A percentile compares a stretch with the other conserved stretches of the same genome.
Evolutionary conservation across 1,139 yeast genomes (phyloP).

Genomic region (Nadsonia starkeyi-henricii): DNA sequence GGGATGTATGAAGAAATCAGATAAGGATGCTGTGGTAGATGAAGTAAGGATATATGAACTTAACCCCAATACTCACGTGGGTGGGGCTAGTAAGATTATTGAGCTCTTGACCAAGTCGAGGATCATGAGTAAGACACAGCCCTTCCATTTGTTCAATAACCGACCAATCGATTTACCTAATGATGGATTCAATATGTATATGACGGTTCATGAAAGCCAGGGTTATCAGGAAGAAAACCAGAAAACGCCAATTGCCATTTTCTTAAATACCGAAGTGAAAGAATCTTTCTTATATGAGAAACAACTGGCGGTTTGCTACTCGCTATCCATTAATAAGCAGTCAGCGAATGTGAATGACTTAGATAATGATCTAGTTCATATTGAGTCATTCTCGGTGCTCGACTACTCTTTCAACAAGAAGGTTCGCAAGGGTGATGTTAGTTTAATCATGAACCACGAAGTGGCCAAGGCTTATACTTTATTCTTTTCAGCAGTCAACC

Average conservation of each 20-base stretch:
- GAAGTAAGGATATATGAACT: constrained; percentile 3
- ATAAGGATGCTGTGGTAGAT: constrained; percentile 3
- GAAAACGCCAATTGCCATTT: constrained; percentile 43
- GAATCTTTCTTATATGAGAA: constrained; percentile 32
- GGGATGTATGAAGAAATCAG: constrained; percentile 1
- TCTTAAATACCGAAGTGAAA: constrained; percentile 39
- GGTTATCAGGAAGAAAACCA: constrained; percentile 42
- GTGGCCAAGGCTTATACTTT: constrained; percentile 22
- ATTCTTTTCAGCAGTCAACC: constrained; percentile 20
- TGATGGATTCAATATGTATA: constrained; percentile 30
- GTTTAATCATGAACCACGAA: constrained; percentile 18
- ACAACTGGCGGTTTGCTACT: constrained; percentile 30
- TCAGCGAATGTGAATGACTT: constrained; percentile 3
- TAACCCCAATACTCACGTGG: neutral
- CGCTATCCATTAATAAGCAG: constrained; percentile 12
- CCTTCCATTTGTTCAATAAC: constrained; percentile 68
- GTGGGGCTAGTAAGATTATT: constrained; percentile 30
- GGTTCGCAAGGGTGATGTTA: constrained; percentile 16
- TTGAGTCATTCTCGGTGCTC: constrained; percentile 15
- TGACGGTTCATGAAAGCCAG: constrained; percentile 64
- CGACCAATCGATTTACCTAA: constrained; percentile 1
- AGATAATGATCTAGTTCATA: constrained; percentile 9
- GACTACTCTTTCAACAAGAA: constrained; percentile 18
- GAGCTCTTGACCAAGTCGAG: constrained; percentile 64
- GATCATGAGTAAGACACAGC: constrained; percentile 63